Base-by-base conservation (phyloP, 1,284 basidiomycete genomes). In the Leccinum fallax region DNA sequence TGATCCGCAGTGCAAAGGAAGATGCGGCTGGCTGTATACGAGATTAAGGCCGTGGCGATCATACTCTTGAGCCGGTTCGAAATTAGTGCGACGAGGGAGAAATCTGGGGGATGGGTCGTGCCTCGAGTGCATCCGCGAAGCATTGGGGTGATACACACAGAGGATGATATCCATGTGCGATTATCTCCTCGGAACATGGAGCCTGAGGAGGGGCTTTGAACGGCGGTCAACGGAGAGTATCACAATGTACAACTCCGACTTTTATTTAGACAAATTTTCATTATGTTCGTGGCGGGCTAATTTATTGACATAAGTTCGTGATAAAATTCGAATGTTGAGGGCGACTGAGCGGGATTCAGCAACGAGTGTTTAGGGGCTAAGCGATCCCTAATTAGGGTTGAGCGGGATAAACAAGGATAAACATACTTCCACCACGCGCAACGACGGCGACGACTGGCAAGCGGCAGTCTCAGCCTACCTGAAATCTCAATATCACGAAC, bases 11-110 rank as follows among this genome's bases (percentile, higher is more conserved):
- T 71, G 71, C 60, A 71, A 73, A 19, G 70, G 70, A 9, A 60
- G 69, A 46, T 71, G 28, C 28, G 71, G 67, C 21, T 74, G 5
- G 65, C 70, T 0, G 15, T 71, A 6, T 71, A 73, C 57, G 61
- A 69, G 24, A 63, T 74, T 5, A 72, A 73, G 51, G 46, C 61
- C 5, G 52, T 63, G 5, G 16, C 62, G 40, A 58, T 68, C 2
- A 65, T 73, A 16, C 59, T 71, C 16, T 51, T 71, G 2, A 48
- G 49, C 26, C 51, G 0, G 36, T 71, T 71, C 16, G 55, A 74
- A n/a, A 60, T 74, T 21, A 56, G 21, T 30, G 67, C 63, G 2
- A 34, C 52, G 4, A 30, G 0, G 10, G 56, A 58, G 6, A 34
- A 21, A 3, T 46, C 58, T 1, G 15, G 38, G 2, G 43, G 51